Conservation (phyloP, 306 rosid species). For the Nissolia schottii region DNA sequence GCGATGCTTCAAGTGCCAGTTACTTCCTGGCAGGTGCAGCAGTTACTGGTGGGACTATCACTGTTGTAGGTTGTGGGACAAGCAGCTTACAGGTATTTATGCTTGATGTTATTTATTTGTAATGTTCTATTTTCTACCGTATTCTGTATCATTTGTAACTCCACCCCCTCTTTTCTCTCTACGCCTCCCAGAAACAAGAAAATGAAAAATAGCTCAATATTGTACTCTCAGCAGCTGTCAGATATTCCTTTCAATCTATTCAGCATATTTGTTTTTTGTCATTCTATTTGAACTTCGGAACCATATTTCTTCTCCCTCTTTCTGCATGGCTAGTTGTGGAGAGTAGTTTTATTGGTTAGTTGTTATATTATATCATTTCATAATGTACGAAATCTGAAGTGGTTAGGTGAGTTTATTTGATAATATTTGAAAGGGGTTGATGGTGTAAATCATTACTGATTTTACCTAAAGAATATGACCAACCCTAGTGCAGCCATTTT, state of each 20-base stretch:
- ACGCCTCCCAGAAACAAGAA: neutral
- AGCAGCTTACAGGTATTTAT: slow-evolving; percentile 91
- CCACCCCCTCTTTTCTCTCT: neutral
- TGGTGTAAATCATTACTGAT: neutral
- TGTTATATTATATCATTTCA: neutral
- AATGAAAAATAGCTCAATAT: neutral
- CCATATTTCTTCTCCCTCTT: neutral
- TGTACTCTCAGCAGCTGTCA: neutral
- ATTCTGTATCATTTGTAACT: neutral
- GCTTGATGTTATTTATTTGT: neutral
- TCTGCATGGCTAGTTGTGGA: neutral
- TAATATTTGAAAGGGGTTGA: neutral
- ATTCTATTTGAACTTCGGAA: neutral
- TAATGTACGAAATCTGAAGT: neutral
- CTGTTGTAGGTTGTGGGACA: slow-evolving; percentile 95
- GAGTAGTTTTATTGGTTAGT: neutral
- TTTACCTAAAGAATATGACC: neutral
- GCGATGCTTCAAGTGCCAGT: slow-evolving; percentile 99
- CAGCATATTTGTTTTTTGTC: neutral
- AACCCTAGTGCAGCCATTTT: neutral
- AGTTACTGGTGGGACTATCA: slow-evolving; percentile 94
- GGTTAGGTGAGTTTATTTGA: neutral
- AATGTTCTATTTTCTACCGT: neutral
- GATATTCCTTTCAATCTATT: neutral
- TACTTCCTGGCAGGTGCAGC: slow-evolving; percentile 99